Evolutionary conservation across 2,329 filamentous ascomycete genomes (phyloP), one percentile per base, ranked within the genome.

Genomic region (Clathrospora elynae): DNA sequence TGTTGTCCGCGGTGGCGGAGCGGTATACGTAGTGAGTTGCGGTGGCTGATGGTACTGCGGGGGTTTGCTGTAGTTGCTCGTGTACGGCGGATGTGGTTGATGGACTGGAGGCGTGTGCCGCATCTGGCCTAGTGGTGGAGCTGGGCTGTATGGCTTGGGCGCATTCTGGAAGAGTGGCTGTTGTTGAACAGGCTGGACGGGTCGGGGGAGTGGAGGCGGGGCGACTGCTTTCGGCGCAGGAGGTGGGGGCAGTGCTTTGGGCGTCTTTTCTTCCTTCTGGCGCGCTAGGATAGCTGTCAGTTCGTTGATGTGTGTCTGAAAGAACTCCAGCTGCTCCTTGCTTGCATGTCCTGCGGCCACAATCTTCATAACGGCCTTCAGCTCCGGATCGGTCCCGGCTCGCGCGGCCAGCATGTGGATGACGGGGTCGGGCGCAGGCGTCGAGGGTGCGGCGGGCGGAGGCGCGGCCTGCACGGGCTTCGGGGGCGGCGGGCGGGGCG

Each of bases 301-400:
- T 62, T 90, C 84, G 59, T 90, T 86, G 49, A 93, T 93, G 28
- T 93, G 88, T 34, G 78, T 79, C 64, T 93, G 88, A 56, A 93
- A 93, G 49, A 84, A 81, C 32, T 83, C 82, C 9, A 93, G 72
- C 64, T 93, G 87, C 10, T 83, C 80, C 24, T 82, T 79, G 9
- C 81, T 83, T 0, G 88, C 88, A 54, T 85, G 80, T 1, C 88
- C 88, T 18, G 85, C 83, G 0, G 88, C 88, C 1, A 93, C 88
- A 38, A 88, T 82, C 66, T 89, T 89, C 88, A 93, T 93, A 0
- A 93, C 75, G 23, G 86, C 83, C 43, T 90, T 85, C 7, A 93
- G 74, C 41, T 86, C 78, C 0, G 83, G 79, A 62, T 93, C 86
- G 17, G 81, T 83, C 0, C 86, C 87, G 5, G 88, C 88, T 52